A percentile compares a stretch with the other conserved stretches of the same genome.
phyloP scores from a whole-genome alignment of 768 basidiomycete species.

The Lepiota venenata region DNA sequence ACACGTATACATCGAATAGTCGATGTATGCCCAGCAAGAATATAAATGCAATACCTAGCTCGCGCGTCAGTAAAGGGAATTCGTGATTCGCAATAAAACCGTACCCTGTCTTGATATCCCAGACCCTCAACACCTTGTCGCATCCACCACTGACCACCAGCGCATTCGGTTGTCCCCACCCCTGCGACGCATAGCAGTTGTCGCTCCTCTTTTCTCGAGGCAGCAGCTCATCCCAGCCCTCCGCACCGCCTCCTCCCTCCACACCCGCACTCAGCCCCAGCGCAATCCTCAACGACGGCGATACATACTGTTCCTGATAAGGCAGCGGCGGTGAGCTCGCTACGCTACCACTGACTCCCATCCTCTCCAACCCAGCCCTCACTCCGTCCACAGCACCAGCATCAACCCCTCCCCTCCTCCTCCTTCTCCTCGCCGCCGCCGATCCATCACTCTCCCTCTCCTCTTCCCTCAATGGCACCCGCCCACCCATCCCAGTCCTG shows the following conservation, averaged over 20 bases:
- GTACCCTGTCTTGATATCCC: conserved; percentile 87
- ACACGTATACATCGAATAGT: conserved; percentile 92
- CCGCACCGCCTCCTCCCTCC: conserved; percentile 6
- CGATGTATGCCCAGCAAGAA: conserved; percentile 80
- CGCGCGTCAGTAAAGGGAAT: not conserved
- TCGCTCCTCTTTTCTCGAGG: conserved; percentile 37
- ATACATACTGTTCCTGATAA: conserved; percentile 26
- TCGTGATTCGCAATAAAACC: conserved; percentile 18
- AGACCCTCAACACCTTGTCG: conserved; percentile 87
- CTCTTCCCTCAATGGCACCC: not conserved
- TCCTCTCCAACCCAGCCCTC: not conserved
- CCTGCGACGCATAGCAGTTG: conserved; percentile 65
- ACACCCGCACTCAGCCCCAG: conserved; percentile 34
- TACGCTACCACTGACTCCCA: conserved; percentile 4
- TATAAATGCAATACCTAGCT: conserved; percentile 64
- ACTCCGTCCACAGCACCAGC: not conserved
- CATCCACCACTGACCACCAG: conserved; percentile 91
- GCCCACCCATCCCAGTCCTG: no score
- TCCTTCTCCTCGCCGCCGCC: not conserved
- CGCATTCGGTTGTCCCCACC: conserved; percentile 86
- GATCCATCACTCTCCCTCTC: conserved; percentile 2
- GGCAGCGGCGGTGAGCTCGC: not conserved
- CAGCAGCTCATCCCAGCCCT: not conserved
- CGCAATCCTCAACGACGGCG: conserved; percentile 42
- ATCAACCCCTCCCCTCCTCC: not conserved